A percentile compares a stretch with the other conserved stretches of the same genome.
Conservation (phyloP, 2,329 filamentous ascomycete genomes). For the Cladobotryum mycophilum region DNA sequence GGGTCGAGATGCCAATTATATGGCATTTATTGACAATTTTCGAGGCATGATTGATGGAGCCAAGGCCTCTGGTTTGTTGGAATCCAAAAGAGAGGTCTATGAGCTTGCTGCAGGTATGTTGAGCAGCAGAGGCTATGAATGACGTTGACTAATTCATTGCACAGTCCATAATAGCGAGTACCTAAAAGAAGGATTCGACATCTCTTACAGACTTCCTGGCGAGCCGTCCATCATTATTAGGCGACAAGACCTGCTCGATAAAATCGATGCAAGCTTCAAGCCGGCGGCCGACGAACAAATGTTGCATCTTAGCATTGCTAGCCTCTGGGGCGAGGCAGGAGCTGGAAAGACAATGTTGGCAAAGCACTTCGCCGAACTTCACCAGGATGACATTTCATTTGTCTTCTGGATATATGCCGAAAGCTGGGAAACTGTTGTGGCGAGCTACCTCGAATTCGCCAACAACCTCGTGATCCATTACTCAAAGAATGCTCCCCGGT, state of each 20-base stretch:
- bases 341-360: conserved; percentile 21
- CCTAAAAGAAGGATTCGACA: conserved; percentile 13
- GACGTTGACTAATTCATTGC: not conserved
- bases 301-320: conserved; percentile 16
- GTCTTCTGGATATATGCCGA: conserved; percentile 22
- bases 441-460: conserved; percentile 22
- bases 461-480: conserved; percentile 17
- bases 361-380: conserved; percentile 18
- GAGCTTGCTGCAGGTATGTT: conserved; percentile 14
- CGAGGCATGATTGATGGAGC: conserved; percentile 16
- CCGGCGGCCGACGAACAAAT: conserved; percentile 6
- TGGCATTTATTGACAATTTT: conserved; percentile 18
- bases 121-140: not conserved
- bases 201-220: conserved; percentile 15
- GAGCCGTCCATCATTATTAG: conserved; percentile 12
- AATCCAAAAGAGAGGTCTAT: conserved; percentile 17
- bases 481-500: conserved; percentile 12
- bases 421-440: conserved; percentile 21
- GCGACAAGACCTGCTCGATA: conserved; percentile 15
- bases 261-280: conserved; percentile 14
- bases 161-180: conserved; percentile 16
- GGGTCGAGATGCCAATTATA: conserved; percentile 21
- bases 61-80: conserved; percentile 11
- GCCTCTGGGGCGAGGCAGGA: conserved; percentile 17
- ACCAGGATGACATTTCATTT: conserved; percentile 17